Base-by-base conservation (phyloP, 2,329 filamentous ascomycete genomes). In the Coniella lustricola region DNA sequence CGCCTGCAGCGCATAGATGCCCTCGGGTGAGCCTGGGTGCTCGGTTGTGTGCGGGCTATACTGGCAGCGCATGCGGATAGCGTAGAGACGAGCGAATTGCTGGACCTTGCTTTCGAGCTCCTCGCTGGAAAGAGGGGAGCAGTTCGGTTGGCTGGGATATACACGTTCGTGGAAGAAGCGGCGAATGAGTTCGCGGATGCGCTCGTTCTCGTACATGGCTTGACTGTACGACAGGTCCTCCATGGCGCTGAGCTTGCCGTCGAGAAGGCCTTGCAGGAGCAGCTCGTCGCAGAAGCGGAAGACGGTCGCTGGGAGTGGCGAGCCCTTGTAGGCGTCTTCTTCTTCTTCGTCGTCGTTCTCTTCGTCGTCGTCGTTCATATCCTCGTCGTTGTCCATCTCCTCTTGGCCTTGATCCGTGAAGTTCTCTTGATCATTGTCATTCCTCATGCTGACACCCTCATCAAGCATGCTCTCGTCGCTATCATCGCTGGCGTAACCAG, bases 291-390 rank as follows among this genome's bases (percentile, higher is more conserved):
- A 18, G 29, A 40, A 21, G 8, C 29, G 17, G 17, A 40, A 12
- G 16, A 38, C 10, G 25, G 25, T 29, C 10, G 3, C 16, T 32
- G 25, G 25, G 25, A 29, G 25, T 29, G 25, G 25, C 5, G 25
- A 17, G 3, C 20, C 12, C 25, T 20, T 33, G 10, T 48, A 44
- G 7, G 20, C 14, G 18, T 64, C 35, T 16, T 40, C 12, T 10
- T 48, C 33, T n/a, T n/a, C 20, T 9, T 37, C 34, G 25, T 29
- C 25, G 10, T 29, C 10, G 25, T 29, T 29, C 10, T 29, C 10
- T 5, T 29, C 10, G 25, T 29, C 25, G 10, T 5, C 5, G 25
- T 29, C 10, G 10, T 29, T 29, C 25, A 10, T 10, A 10, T 29
- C 25, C 25, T 29, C 5, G 25, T 29, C 20, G 32, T 16, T 20